These are phyloP conservation scores for Fusarium neocosmosporiellum DNA, from an alignment of 2,329 filamentous ascomycete genomes.

Conservation along the genomic window DNA sequence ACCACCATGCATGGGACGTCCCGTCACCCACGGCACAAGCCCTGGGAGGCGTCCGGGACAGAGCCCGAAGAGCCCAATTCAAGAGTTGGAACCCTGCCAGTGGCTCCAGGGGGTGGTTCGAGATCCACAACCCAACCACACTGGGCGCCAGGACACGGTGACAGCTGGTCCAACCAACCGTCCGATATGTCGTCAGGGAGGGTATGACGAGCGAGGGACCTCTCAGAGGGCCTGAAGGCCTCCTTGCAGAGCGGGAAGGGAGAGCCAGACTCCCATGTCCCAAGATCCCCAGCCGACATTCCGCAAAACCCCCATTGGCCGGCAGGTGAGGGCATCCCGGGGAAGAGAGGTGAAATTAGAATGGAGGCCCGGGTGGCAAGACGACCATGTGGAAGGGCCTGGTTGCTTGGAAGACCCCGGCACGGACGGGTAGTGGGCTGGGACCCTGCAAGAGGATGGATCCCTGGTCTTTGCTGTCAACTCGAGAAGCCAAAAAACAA, in stretches of 20 bases:
- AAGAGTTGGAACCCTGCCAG: slow-evolving; percentile 34
- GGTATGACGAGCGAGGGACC: too few species aligned
- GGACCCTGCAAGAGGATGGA: slow-evolving; percentile 25
- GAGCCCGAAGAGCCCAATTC: slow-evolving; percentile 42
- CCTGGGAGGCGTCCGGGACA: slow-evolving; percentile 16
- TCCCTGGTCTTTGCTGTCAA: slow-evolving; percentile 22
- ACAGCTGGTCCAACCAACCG: slow-evolving; percentile 38
- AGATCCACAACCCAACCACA: slow-evolving; percentile 42
- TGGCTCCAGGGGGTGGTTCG: slow-evolving; percentile 34
- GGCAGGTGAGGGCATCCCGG: not conserved
- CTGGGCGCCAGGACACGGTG: slow-evolving; percentile 26
- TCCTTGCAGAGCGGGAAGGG: slow-evolving; percentile 26
- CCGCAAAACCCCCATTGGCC: slow-evolving; percentile 24
- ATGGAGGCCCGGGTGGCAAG: slow-evolving; percentile 22
- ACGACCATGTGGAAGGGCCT: slow-evolving; percentile 35
- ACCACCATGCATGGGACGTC: not conserved
- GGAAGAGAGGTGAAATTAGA: not conserved
- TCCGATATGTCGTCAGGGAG: slow-evolving; percentile 7
- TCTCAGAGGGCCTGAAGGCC: not conserved
- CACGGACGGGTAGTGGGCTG: slow-evolving; percentile 14
- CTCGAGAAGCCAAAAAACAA: slow-evolving; percentile 17
- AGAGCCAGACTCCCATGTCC: not conserved
- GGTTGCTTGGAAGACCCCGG: slow-evolving; percentile 31
- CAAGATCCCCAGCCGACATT: slow-evolving; percentile 21
- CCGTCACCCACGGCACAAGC: not conserved